Evolutionary conservation across 805 yeast genomes (phyloP).

Genomic region (Monosporozyma servazzii): DNA sequence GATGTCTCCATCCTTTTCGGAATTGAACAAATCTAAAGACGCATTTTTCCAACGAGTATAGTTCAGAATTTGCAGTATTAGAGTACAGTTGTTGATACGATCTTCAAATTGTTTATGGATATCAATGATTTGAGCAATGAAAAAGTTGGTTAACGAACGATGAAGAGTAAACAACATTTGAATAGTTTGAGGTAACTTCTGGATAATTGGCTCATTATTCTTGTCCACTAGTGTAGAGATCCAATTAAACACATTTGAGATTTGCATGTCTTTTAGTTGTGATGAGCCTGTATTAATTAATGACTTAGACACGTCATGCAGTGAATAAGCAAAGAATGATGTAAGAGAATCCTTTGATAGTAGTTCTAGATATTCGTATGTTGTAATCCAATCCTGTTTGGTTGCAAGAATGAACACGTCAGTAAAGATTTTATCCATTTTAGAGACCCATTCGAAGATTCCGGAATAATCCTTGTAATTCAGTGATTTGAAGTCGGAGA

Average conservation of each 20-base stretch:
- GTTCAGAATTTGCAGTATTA: slow-evolving; percentile 56
- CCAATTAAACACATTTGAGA: slow-evolving; percentile 67
- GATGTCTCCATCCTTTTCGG: slow-evolving; percentile 22
- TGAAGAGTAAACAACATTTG: slow-evolving; percentile 59
- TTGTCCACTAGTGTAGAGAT: slow-evolving; percentile 45
- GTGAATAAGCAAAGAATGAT: slow-evolving; percentile 39
- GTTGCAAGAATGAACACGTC: slow-evolving; percentile 41
- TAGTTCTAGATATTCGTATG: slow-evolving; percentile 64
- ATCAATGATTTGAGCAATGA: slow-evolving; percentile 55
- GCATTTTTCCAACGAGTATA: slow-evolving; percentile 62
- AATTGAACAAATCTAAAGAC: slow-evolving; percentile 38
- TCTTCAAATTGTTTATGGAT: slow-evolving; percentile 45
- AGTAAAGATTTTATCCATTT: slow-evolving; percentile 53
- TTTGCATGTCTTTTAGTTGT: slow-evolving; percentile 44
- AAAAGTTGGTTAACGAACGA: slow-evolving; percentile 51
- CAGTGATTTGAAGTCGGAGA: slow-evolving; percentile 16
- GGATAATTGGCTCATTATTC: not conserved
- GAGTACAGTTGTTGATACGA: slow-evolving; percentile 59
- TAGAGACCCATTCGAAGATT: slow-evolving; percentile 53
- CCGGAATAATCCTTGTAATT: slow-evolving; percentile 26
- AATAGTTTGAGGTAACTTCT: slow-evolving; percentile 56
- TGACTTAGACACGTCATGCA: slow-evolving; percentile 11
- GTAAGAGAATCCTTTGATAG: slow-evolving; percentile 50
- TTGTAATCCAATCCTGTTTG: slow-evolving; percentile 68
- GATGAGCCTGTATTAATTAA: slow-evolving; percentile 16